Percentiles rank a stretch among this genome's conserved stretches.
phyloP scores from a whole-genome alignment of 2,329 filamentous ascomycete genomes.

The Tolypocladium sp. region DNA sequence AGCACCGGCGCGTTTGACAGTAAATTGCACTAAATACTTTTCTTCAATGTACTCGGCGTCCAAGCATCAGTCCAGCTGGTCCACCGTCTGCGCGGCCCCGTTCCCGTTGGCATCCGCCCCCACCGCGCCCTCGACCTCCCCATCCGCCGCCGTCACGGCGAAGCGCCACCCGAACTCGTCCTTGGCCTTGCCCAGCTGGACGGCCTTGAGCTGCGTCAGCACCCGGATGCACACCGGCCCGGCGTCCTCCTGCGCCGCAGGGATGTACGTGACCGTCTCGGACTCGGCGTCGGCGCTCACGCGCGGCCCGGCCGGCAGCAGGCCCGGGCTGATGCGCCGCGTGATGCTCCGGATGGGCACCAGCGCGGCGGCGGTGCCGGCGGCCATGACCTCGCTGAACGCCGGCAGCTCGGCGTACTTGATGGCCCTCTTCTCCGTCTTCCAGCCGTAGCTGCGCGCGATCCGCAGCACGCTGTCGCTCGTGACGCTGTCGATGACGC shows the following conservation, averaged over 20 bases:
- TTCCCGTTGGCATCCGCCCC: slow-evolving; percentile 8
- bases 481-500: slow-evolving; percentile 81
- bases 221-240: slow-evolving; percentile 67
- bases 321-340: slow-evolving; percentile 32
- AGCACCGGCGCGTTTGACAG: not conserved
- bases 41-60: not conserved
- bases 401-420: slow-evolving; percentile 47
- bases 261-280: slow-evolving; percentile 48
- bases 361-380: slow-evolving; percentile 82
- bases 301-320: slow-evolving; percentile 23
- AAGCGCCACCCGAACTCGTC: slow-evolving; percentile 70
- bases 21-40: not conserved
- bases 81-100: slow-evolving; percentile 17
- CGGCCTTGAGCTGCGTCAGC: slow-evolving; percentile 67
- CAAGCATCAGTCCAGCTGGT: slow-evolving; percentile 19
- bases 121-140: slow-evolving; percentile 23
- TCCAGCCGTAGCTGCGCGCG: slow-evolving; percentile 71
- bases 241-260: slow-evolving; percentile 52
- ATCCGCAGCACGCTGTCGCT: slow-evolving; percentile 71
- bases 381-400: slow-evolving; percentile 73
- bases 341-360: slow-evolving; percentile 91
- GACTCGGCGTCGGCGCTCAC: slow-evolving; percentile 25
- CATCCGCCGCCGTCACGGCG: slow-evolving; percentile 35
- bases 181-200: slow-evolving; percentile 72
- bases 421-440: slow-evolving; percentile 67